Evolutionary conservation across 176 grass and related monocot species (phyloP), one percentile per base, ranked within the genome.

Genomic region (Alopecurus myosuroides): DNA sequence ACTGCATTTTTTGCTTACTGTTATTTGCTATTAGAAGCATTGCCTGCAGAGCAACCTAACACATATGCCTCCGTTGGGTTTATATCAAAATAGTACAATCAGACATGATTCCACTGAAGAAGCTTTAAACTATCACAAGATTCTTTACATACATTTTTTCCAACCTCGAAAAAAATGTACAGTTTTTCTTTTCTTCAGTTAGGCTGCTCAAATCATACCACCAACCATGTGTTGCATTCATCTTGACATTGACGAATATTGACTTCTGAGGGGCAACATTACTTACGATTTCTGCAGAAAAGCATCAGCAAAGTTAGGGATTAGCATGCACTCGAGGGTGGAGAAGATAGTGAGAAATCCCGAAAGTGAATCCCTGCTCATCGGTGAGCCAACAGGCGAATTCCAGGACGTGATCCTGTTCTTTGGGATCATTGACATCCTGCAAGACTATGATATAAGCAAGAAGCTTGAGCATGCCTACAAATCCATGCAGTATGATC

Each of bases 401-500:
- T 94, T 91, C 56, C 85, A 80, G 7, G 90, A 92, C 11, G 92
- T 97, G 9, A 68, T 97, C 19, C 70, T 94, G 19, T 97, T 92
- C 82, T 97, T 97, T 17, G 95, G 95, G 55, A 97, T 94, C 50
- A 97, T 97, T 55, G 95, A 97, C 51, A 97, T 97, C 81, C 84
- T 97, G 7, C 95, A 97, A 77, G 95, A 97, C 60, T 97, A 94
- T n/a, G 95, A 94, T 28, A 94, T 94, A 8, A 97, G 94, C 50
- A 97, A 97, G 87, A 97, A 97, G 76, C 94, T 97, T 5, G 94
- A 97, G 42, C 94, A 97, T 18, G 94, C 94, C 14, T 97, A 94
- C 77, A 97, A 97, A 74, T 97, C 94, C 25, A 92, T 94, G 86
- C 94, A 94, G 65, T 91, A 94, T 33, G 94, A 75, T 49, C 70